Evolutionary conservation across 306 rosid species (phyloP).

Genomic region (Dryas octopetala): DNA sequence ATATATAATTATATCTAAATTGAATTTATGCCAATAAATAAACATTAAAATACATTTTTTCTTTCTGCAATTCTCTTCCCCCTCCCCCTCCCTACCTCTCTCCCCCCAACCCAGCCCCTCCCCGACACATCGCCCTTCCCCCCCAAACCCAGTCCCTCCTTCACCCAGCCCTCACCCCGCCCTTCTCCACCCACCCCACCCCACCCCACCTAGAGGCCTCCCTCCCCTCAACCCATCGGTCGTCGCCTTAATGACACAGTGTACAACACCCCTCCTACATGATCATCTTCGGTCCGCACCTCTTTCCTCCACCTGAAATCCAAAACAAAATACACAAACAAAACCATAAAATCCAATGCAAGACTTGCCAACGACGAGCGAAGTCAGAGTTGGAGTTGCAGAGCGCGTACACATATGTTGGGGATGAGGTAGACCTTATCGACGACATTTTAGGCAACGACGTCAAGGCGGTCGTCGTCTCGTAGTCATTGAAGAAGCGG

Average conservation of each 20-base stretch:
- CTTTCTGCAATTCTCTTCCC: no score
- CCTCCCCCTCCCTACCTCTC: no score
- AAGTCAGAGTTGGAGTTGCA: neutral
- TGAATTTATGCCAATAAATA: no score
- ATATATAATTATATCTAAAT: no score
- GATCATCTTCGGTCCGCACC: slow-evolving; percentile 41
- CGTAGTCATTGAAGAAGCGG: slow-evolving; percentile 44
- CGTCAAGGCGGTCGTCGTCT: slow-evolving; percentile 22
- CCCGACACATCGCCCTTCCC: no score
- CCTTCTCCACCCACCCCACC: no score
- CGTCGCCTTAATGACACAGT: slow-evolving; percentile 34
- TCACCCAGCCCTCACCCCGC: no score
- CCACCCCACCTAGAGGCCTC: no score
- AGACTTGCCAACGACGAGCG: no score
- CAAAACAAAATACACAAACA: slow-evolving; percentile 2
- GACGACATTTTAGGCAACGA: slow-evolving; percentile 10
- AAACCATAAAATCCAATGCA: slow-evolving; percentile 7
- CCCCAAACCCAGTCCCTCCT: no score
- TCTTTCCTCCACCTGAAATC: slow-evolving; percentile 81
- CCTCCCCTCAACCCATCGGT: neutral
- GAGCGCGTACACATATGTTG: slow-evolving; percentile 40
- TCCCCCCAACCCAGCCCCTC: no score
- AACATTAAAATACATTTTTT: no score
- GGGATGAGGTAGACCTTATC: slow-evolving; percentile 67
- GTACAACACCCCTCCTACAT: slow-evolving; percentile 58